Conservation (phyloP, 2,329 filamentous ascomycete genomes). For the Sodiomyces alkalinus region DNA sequence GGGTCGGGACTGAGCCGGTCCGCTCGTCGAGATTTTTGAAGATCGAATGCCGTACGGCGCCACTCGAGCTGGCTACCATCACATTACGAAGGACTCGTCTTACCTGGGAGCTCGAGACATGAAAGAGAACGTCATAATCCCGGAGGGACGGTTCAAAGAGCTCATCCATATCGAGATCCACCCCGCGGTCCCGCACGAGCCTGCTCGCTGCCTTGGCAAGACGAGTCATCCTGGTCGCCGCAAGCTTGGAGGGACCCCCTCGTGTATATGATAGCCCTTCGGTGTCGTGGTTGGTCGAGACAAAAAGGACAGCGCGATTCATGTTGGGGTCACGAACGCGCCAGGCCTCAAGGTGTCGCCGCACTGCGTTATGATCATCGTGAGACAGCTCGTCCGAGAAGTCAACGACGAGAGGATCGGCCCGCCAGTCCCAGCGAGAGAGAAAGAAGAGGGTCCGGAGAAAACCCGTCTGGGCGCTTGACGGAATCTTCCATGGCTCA, state of each 20-base stretch:
- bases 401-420: conserved; percentile 69
- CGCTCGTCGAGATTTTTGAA: conserved; percentile 72
- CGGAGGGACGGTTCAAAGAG: conserved; percentile 59
- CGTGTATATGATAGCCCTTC: conserved; percentile 72
- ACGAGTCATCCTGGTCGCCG: conserved; percentile 68
- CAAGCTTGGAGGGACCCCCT: conserved; percentile 57
- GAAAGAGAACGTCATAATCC: conserved; percentile 80
- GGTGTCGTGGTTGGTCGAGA: conserved; percentile 62
- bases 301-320: conserved; percentile 70
- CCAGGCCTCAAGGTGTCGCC: conserved; percentile 66
- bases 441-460: conserved; percentile 67
- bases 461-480: conserved; percentile 66
- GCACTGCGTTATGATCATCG: conserved; percentile 45
- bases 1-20: conserved; percentile 25
- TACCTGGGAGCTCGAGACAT: conserved; percentile 43
- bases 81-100: conserved; percentile 24
- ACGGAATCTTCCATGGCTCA: conserved; percentile 65
- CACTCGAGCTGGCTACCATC: conserved; percentile 18
- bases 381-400: conserved; percentile 48
- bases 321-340: conserved; percentile 77
- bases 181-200: conserved; percentile 36
- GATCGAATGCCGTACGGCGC: conserved; percentile 24
- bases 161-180: conserved; percentile 34
- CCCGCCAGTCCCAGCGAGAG: conserved; percentile 82
- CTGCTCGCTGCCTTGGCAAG: conserved; percentile 64